Percentiles rank a stretch among this genome's conserved stretches.
These are phyloP conservation scores for Melaleuca alternifolia DNA, from an alignment of 345 rosid species.

Conservation along the genomic window DNA sequence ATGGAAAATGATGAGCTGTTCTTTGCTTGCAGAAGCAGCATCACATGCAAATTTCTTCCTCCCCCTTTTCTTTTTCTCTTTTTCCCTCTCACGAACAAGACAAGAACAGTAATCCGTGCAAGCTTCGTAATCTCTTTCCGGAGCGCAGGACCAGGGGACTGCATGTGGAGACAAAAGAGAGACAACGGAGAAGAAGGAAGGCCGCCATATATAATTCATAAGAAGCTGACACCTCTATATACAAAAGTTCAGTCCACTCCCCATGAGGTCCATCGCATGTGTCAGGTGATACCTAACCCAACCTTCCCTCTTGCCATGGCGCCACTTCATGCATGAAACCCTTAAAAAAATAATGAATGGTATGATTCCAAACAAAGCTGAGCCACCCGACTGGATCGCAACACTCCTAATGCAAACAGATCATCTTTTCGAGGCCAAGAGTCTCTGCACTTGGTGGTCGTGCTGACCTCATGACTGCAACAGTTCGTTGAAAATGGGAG, in stretches of 20 bases:
- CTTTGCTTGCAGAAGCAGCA: slow-evolving; percentile 29
- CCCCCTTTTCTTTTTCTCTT: neutral
- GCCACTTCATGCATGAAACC: neutral
- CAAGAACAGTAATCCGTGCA: neutral
- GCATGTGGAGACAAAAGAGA: slow-evolving; percentile 29
- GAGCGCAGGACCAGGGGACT: slow-evolving; percentile 21
- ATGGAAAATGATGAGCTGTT: slow-evolving; percentile 21
- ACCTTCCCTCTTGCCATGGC: neutral
- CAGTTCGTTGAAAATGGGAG: neutral
- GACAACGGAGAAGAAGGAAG: neutral
- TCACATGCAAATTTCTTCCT: slow-evolving; percentile 19
- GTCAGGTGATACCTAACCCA: neutral
- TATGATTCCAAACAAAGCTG: neutral
- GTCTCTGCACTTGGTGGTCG: neutral
- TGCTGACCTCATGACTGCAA: neutral
- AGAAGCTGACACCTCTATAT: neutral
- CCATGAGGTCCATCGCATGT: neutral
- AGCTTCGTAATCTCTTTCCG: neutral
- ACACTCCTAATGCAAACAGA: neutral
- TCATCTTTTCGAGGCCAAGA: neutral
- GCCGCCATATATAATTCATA: neutral
- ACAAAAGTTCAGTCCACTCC: neutral
- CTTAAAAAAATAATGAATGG: neutral
- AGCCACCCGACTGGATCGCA: neutral
- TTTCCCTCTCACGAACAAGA: neutral